Conservation (phyloP, 768 basidiomycete genomes). For the Mycena metata region DNA sequence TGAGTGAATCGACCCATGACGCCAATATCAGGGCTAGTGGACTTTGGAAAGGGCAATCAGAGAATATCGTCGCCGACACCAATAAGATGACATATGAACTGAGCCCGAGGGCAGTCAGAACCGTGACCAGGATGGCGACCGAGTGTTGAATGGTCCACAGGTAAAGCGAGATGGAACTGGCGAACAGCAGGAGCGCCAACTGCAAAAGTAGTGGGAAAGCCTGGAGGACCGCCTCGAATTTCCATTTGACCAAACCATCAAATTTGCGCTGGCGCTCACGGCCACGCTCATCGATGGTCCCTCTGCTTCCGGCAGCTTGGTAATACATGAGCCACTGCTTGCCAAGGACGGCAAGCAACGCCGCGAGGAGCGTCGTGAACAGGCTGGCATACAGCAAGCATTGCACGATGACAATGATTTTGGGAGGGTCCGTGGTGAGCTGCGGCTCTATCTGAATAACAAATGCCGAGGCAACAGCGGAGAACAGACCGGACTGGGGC, state of each 20-base stretch:
- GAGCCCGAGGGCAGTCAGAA: neutral
- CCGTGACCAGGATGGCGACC: neutral
- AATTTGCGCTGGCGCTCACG: slow-evolving; percentile 9
- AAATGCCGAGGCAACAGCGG: neutral
- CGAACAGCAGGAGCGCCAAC: slow-evolving; percentile 1
- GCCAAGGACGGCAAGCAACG: neutral
- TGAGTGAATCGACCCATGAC: too few relatives aligned
- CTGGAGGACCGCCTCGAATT: neutral
- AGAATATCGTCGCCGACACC: too few relatives aligned
- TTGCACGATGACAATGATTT: neutral
- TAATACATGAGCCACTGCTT: slow-evolving; percentile 12
- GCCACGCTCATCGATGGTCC: neutral
- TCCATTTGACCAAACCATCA: neutral
- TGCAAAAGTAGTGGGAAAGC: slow-evolving; percentile 7
- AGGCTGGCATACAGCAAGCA: slow-evolving; percentile 1
- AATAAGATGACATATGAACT: neutral
- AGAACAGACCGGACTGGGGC: slow-evolving; percentile 2
- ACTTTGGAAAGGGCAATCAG: too few relatives aligned
- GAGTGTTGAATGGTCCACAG: neutral
- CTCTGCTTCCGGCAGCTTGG: neutral
- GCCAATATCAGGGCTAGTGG: too few relatives aligned
- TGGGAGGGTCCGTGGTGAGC: too few relatives aligned
- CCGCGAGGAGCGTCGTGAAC: neutral
- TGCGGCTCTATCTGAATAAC: neutral
- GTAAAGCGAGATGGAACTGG: neutral